Base-by-base conservation (phyloP, 768 basidiomycete genomes). In the Xerocomus brunneocitrinus region DNA sequence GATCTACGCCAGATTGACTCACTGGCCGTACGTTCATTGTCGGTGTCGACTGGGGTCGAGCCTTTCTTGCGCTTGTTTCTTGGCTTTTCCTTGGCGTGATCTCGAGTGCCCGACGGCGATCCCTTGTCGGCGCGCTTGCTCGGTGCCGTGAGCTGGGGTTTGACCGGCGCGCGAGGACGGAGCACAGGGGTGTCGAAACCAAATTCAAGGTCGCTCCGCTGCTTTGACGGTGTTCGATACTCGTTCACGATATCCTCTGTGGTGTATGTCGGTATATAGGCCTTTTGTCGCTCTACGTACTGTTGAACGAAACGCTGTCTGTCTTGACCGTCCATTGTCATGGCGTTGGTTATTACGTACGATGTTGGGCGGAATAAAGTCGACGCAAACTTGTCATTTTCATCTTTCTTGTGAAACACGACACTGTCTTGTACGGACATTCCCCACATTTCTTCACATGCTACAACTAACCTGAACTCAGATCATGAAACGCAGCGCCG, bases 101-200 rank as follows among this genome's bases (percentile, higher is more conserved):
- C 49, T 39, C 50, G 55, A 10, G 43, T 43, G 44, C 39, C 44
- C 27, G 49, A 51, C 12, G 31, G 24, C 22, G 43, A 22, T 39
- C 24, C 8, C 22, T 52, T 27, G 36, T 31, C 35, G 19, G 28
- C 36, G 45, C 14, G 47, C 19, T 41, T 28, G 28, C 39, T 22
- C 16, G 13, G 39, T 12, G 36, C 25, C 25, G 50, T 19, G 38
- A 7, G 42, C 47, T 62, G 50, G n/a, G 49, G 13, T 41, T 28
- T 45, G 19, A 63, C 65, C 28, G 52, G 55, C 10, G 57, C 58
- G 8, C 84, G 77, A 32, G 83, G 73, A 56, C 76, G 79, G 35
- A 85, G 71, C 31, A 84, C 65, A 16, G 83, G 84, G 9, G 82
- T 85, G 36, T 71, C 76, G 57, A 84, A 79, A 4, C 74, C 76